Percentiles rank a stretch among this genome's conserved stretches.
Evolutionary conservation across 225 moss, liverwort and hornwort genomes (phyloP).

Genomic region (Ulota crispa): DNA sequence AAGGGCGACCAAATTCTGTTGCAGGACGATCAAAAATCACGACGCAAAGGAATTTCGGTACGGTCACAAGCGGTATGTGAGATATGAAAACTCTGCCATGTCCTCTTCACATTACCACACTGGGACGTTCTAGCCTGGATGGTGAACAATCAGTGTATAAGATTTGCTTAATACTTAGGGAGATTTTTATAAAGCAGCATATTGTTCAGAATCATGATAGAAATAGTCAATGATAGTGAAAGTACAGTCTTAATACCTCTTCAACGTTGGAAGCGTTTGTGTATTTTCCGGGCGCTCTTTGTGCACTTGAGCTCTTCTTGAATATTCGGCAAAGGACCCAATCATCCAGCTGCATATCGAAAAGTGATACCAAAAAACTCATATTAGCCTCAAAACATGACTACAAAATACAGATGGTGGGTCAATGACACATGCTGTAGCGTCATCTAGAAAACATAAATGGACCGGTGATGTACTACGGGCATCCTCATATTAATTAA

Average conservation of each 20-base stretch:
- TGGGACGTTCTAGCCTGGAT: not conserved
- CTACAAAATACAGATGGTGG: not conserved
- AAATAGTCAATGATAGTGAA: not conserved
- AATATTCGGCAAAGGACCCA: slow-evolving; percentile 98
- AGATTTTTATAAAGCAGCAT: not conserved
- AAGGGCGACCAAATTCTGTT: not conserved
- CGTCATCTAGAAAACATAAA: not conserved
- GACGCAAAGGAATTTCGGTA: not conserved
- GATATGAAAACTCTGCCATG: not conserved
- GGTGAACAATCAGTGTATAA: not conserved
- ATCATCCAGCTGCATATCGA: slow-evolving; percentile 79
- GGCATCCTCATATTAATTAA: not conserved
- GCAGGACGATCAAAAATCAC: not conserved
- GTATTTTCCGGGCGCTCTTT: slow-evolving; percentile 64
- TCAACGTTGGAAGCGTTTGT: slow-evolving; percentile 66
- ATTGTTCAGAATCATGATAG: not conserved
- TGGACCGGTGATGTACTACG: not conserved
- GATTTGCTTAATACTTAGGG: not conserved
- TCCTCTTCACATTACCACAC: slow-evolving; percentile 4
- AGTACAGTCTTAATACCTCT: slow-evolving; percentile 45
- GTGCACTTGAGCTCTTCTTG: slow-evolving; percentile 83
- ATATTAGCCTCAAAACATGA: not conserved
- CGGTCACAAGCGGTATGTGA: not conserved
- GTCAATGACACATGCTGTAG: not conserved
- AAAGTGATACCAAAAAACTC: not conserved